Conservation (phyloP, 768 basidiomycete species). For the Boletus huronensis region DNA sequence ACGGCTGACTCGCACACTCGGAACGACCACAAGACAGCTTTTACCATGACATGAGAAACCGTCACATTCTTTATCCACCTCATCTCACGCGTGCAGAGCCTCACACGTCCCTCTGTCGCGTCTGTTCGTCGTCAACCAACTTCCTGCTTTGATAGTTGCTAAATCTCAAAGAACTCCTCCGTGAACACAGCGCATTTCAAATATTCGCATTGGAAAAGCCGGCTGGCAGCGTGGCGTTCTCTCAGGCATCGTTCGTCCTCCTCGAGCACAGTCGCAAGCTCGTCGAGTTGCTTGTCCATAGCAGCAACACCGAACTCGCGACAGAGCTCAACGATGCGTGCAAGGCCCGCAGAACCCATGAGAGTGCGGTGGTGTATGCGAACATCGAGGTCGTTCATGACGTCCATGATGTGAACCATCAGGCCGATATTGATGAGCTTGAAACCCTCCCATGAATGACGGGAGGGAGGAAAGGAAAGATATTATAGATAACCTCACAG, state of each 20-base stretch:
- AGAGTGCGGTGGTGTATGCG: conserved; percentile 83
- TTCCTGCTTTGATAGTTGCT: no score
- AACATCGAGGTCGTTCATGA: conserved; percentile 74
- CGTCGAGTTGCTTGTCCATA: conserved; percentile 64
- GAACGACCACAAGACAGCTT: no score
- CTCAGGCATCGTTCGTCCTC: conserved; percentile 72
- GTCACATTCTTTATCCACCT: no score
- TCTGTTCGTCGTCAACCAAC: no score
- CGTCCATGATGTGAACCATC: conserved; percentile 61
- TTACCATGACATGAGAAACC: background rate
- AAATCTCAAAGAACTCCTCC: no score
- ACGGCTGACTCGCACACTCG: no score
- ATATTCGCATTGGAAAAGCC: conserved; percentile 84
- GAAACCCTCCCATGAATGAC: conserved; percentile 10
- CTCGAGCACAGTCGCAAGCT: conserved; percentile 58
- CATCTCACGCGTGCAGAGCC: no score
- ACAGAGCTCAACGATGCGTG: conserved; percentile 67
- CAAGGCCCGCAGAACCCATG: conserved; percentile 86
- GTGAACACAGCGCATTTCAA: conserved; percentile 75
- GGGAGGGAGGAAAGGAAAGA: background rate
- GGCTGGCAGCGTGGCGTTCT: conserved; percentile 66
- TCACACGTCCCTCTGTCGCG: no score
- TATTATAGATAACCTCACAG: conserved; percentile 57
- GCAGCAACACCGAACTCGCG: conserved; percentile 57
- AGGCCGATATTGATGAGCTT: conserved; percentile 60